Evolutionary conservation across 2,329 filamentous ascomycete genomes (phyloP), one percentile per base, ranked within the genome.

Genomic region (Neoarthrinium moseri): DNA sequence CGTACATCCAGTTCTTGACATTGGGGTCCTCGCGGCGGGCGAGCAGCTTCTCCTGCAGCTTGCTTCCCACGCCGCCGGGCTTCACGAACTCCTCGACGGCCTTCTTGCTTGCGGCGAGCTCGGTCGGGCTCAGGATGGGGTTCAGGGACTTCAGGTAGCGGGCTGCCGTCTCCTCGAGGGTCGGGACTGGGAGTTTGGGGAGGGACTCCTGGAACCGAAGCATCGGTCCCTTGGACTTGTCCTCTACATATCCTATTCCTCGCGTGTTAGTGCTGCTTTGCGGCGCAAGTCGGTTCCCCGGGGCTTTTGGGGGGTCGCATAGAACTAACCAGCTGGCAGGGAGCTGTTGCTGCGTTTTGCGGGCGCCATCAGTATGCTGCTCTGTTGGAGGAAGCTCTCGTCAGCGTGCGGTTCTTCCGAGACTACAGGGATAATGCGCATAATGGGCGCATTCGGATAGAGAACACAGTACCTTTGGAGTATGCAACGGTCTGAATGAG

Each of bases 1-100:
- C 92, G 57, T 87, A 84, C 47, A 99, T 78, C 94, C 94, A 99
- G 72, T 97, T 99, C 73, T 87, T 90, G 64, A 80, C 73, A 51
- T 87, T 85, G 40, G 91, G 86, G 55, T 95, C 83, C 56, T 90
- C 87, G 51, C 88, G 81, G 52, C 84, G 83, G 48, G 87, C 89
- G 42, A 92, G 60, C 54, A 99, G 77, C 67, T 92, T 88, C 64
- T 96, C 86, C 73, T 99, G 94, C 34, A 99, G 83, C 60, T 83
- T 82, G 65, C 86, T 80, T 51, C 92, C 94, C 42, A 85, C 76
- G 30, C 91, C 89, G 47, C 89, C 90, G n/a, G 92, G 89, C 56
- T 85, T 84, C 56, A 96, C 74, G 69, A 99, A 97, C 6, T 91
- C 89, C 51, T 89, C 78, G 27, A 99, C 91, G 24, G 89, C 91